These are phyloP conservation scores for Ormosia emarginata DNA, from an alignment of 306 rosid genomes.

Conservation along the genomic window DNA sequence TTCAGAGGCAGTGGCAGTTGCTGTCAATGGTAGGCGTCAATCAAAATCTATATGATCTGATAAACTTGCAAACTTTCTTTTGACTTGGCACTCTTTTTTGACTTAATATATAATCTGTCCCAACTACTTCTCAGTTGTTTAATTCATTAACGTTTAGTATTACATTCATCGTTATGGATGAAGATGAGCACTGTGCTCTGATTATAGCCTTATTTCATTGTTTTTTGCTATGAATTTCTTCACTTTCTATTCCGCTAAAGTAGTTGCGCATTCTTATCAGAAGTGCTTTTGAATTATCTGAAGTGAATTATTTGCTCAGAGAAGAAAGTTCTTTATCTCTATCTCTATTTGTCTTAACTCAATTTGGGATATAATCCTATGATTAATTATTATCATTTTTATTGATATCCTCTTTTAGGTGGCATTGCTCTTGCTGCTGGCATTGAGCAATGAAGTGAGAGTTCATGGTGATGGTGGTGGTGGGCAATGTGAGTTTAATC, in stretches of 20 bases:
- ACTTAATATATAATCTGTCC: neutral
- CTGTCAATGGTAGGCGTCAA: neutral
- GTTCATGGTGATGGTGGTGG: slow-evolving; percentile 40
- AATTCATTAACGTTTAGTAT: neutral
- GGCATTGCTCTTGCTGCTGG: slow-evolving; percentile 74
- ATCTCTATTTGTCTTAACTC: neutral
- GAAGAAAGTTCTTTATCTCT: neutral
- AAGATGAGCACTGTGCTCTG: neutral
- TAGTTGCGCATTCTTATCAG: neutral
- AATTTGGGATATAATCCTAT: neutral
- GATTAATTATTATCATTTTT: neutral
- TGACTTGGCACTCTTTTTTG: neutral
- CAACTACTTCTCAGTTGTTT: slow-evolving; percentile 7
- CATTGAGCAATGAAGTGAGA: slow-evolving; percentile 58
- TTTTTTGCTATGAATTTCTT: neutral
- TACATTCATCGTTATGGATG: neutral
- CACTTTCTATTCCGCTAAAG: neutral
- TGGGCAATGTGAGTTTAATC: slow-evolving; percentile 53
- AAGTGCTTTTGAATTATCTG: neutral
- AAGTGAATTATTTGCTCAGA: neutral
- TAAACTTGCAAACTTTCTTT: neutral
- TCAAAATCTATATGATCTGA: slow-evolving; percentile 15
- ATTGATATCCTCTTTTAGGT: slow-evolving; percentile 41
- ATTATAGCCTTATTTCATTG: neutral
- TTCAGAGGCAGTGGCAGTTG: neutral